Base-by-base conservation (phyloP, 2,329 filamentous ascomycete species). In the Xylaria sp. region DNA sequence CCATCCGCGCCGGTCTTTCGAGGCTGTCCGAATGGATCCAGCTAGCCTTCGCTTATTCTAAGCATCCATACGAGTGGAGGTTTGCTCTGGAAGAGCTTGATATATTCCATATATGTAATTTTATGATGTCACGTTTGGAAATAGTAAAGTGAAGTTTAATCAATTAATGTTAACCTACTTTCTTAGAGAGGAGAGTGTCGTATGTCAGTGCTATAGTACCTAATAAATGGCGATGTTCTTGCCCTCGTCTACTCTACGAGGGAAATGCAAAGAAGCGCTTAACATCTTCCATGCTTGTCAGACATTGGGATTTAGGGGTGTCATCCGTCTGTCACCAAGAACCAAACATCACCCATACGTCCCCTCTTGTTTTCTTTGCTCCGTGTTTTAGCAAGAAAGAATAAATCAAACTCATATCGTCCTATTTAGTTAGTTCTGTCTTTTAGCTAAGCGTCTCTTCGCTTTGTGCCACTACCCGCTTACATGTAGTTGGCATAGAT, bases 31-130 rank as follows among this genome's bases (percentile, higher is more conserved):
- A 55, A 61, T 38, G 55, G 63, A 72, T 55, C 38, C 42, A 58
- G 63, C 66, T 64, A 63, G 60, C 71, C 69, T 66, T 73, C 70
- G 63, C 71, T 69, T n/a, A 17, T 66, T 67, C 44, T 54, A 58
- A 60, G 69, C 60, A 53, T 61, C 60, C 49, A 44, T 61, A 29
- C 36, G 53, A 63, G 61, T 72, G 63, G 69, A 69, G 72, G 70
- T 64, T 53, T 70, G 63, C 69, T 64, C 63, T 67, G 68, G 72
- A 66, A 70, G 67, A 66, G 69, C 71, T 71, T 71, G 73, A 74
- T 61, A 75, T 61, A 75, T 72, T 65, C 17, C 44, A 54, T 11
- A 1, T 62, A 29, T 10, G 6, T 63, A 54, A 25, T 39, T 56
- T 60, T 31, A 2, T 13, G 33, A 13, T 38, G 3, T 13, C 3